Evolutionary conservation across 768 basidiomycete species (phyloP).

Genomic region (Amanita subjunquillea): DNA sequence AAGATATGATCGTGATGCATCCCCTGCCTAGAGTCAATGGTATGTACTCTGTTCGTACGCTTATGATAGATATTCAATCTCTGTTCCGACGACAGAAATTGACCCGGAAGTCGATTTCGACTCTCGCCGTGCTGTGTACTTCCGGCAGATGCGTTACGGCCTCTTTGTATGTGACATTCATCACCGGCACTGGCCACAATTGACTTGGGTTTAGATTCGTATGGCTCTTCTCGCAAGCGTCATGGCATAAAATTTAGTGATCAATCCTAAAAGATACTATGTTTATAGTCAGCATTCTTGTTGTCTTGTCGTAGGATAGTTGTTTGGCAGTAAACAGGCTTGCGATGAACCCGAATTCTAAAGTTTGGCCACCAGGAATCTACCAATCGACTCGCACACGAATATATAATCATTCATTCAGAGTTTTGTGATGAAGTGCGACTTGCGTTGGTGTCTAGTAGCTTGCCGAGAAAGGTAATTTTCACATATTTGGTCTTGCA

Average conservation of each 20-base stretch:
- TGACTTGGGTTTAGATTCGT: constrained; percentile 15
- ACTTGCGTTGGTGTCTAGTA: too few species aligned
- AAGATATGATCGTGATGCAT: constrained; percentile 98
- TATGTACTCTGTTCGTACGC: constrained; percentile 17
- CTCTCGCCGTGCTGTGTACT: constrained; percentile 87
- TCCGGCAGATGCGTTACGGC: constrained; percentile 98
- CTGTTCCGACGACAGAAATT: constrained; percentile 57
- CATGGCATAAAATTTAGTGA: constrained; percentile 8
- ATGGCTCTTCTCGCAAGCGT: constrained; percentile 27
- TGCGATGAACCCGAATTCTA: too few species aligned
- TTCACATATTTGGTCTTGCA: not conserved
- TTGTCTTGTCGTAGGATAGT: not conserved
- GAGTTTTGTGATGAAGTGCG: too few species aligned
- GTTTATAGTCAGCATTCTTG: not conserved
- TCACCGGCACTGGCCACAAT: not conserved
- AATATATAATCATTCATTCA: too few species aligned
- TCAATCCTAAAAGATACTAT: not conserved
- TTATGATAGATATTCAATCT: constrained; percentile 4
- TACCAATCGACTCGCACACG: too few species aligned
- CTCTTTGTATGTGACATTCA: constrained; percentile 68
- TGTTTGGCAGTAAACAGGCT: too few species aligned
- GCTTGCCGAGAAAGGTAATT: not conserved
- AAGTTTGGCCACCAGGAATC: too few species aligned
- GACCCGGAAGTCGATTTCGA: constrained; percentile 98
- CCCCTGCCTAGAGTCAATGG: constrained; percentile 92